phyloP scores from a whole-genome alignment of 305 asterid species.

The Fraxinus platypoda region DNA sequence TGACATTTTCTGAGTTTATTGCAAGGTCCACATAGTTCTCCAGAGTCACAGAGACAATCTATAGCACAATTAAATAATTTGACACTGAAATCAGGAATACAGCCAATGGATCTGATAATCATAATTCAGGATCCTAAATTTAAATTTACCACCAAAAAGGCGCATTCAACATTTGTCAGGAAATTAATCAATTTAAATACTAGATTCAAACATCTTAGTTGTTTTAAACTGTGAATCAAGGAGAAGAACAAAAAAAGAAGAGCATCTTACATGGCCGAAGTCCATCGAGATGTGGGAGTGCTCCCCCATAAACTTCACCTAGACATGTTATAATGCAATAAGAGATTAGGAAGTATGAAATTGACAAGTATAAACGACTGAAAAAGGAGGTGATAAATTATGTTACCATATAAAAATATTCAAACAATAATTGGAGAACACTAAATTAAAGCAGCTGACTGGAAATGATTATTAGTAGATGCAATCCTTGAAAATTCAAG shows the following conservation, averaged over 20 bases:
- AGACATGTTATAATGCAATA: conserved; percentile 4
- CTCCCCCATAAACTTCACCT: conserved; percentile 55
- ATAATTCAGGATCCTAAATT: too few relatives aligned
- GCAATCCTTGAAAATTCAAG: background rate
- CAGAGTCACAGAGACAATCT: conserved; percentile 50
- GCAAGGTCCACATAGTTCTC: conserved; percentile 43
- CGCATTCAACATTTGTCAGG: background rate
- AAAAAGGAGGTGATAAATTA: background rate
- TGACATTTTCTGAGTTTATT: conserved; percentile 24
- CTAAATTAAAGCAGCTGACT: background rate
- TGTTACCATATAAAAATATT: background rate
- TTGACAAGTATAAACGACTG: background rate
- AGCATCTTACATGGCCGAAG: conserved; percentile 44
- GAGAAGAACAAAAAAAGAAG: background rate
- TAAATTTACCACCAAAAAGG: too few relatives aligned
- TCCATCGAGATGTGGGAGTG: conserved; percentile 53
- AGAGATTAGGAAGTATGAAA: background rate
- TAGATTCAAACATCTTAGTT: background rate
- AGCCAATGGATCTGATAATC: background rate
- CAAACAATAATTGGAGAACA: background rate
- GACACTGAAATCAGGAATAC: background rate
- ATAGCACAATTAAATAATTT: conserved; percentile 15
- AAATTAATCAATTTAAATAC: background rate
- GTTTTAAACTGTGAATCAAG: background rate
- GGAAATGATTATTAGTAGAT: background rate